phyloP scores from a whole-genome alignment of 768 basidiomycete species.

The Agrocybe chaxingu region DNA sequence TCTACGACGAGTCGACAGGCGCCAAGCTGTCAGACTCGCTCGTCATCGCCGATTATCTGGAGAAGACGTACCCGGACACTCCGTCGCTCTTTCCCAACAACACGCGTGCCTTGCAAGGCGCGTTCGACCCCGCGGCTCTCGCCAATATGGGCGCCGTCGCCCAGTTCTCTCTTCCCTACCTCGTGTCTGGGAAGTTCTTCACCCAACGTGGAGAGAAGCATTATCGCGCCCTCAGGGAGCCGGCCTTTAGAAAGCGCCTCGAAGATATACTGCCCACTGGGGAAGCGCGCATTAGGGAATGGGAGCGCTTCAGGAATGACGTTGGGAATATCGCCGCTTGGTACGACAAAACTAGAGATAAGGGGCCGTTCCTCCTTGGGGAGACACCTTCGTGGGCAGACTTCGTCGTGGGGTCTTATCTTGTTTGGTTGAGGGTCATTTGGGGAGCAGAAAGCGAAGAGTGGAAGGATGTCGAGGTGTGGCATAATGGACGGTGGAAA shows the following conservation, averaged over 20 bases:
- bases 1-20: slow-evolving; percentile 43
- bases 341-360: slow-evolving; percentile 24
- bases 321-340: slow-evolving; percentile 26
- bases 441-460: slow-evolving; percentile 35
- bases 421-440: slow-evolving; percentile 28
- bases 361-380: slow-evolving; percentile 35
- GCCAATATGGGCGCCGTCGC: slow-evolving; percentile 14
- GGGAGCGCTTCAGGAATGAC: slow-evolving; percentile 31
- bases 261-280: slow-evolving; percentile 32
- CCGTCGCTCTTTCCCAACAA: slow-evolving; percentile 33
- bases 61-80: slow-evolving; percentile 42
- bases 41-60: slow-evolving; percentile 48
- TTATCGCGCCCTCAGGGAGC: slow-evolving; percentile 35
- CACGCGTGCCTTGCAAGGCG: slow-evolving; percentile 34
- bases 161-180: slow-evolving; percentile 16
- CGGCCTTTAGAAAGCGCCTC: slow-evolving; percentile 27
- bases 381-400: slow-evolving; percentile 36
- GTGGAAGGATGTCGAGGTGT: slow-evolving; percentile 37
- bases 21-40: slow-evolving; percentile 37
- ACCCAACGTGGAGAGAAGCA: slow-evolving; percentile 20
- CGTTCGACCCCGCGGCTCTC: slow-evolving; percentile 25
- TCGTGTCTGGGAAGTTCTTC: slow-evolving; percentile 10
- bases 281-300: slow-evolving; percentile 28
- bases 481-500: slow-evolving; percentile 40
- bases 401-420: slow-evolving; percentile 29